Percentiles rank a stretch among this genome's conserved stretches.
Conservation (phyloP, 495 filamentous ascomycete species). For the Penicillium psychrofluorescens region DNA sequence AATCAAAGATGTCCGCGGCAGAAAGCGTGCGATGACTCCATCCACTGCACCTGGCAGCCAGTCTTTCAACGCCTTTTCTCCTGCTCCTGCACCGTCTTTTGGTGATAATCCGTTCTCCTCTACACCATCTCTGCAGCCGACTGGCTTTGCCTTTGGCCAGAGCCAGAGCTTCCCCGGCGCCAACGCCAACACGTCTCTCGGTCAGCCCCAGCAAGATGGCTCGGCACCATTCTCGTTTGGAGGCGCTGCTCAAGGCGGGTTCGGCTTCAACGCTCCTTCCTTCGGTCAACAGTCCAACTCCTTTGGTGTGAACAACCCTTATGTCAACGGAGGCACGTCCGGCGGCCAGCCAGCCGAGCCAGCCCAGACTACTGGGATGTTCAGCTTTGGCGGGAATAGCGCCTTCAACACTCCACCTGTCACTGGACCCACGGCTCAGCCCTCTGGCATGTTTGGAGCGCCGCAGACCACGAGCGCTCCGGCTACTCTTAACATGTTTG, state of each 20-base stretch:
- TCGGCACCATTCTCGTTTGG: conserved; percentile 35
- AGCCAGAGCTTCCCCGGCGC: conserved; percentile 42
- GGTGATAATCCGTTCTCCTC: conserved; percentile 23
- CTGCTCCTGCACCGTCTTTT: conserved; percentile 19
- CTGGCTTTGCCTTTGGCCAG: conserved; percentile 38
- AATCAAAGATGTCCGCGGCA: conserved; percentile 30
- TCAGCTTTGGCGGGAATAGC: conserved; percentile 16
- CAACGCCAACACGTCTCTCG: conserved; percentile 4
- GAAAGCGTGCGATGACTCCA: neutral
- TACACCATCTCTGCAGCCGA: conserved; percentile 22
- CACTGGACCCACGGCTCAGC: conserved; percentile 8
- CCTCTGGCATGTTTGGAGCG: conserved; percentile 18
- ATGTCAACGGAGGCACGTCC: neutral
- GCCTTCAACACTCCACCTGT: conserved; percentile 9
- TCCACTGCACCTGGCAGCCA: too few species aligned
- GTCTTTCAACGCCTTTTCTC: conserved; percentile 10
- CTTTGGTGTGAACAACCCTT: conserved; percentile 27
- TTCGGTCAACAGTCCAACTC: conserved; percentile 28
- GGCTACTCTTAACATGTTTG: conserved; percentile 12
- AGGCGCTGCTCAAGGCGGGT: conserved; percentile 17
- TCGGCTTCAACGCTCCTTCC: conserved; percentile 29
- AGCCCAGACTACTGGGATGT: conserved; percentile 11
- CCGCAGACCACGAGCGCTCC: conserved; percentile 6
- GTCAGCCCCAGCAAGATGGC: conserved; percentile 21
- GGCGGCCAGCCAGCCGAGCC: conserved; percentile 1